Evolutionary conservation across 2,329 filamentous ascomycete species (phyloP), one percentile per base, ranked within the genome.

Genomic region (Aspergillus sp.): DNA sequence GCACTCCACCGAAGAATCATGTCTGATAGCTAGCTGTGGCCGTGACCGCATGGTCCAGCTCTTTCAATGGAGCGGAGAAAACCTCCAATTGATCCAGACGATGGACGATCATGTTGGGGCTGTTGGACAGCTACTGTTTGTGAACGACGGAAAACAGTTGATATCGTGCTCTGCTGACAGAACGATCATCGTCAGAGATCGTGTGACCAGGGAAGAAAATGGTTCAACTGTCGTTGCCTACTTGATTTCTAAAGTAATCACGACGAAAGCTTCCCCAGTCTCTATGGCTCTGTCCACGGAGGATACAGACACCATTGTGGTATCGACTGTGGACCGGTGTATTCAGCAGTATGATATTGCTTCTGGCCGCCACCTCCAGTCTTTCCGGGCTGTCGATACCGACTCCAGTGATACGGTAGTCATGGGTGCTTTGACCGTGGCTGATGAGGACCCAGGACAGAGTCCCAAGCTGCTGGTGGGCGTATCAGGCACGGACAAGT

Each of bases 401-500:
- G 87, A 90, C 41, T 87, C 86, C 10, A 82, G 82, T 10, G 94
- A 99, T 64, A 83, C 91, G 5, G 93, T 93, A 0, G 84, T 94
- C 41, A 76, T 97, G 60, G 89, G 92, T 58, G 89, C 88, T 0
- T 78, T 99, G 25, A 84, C 85, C 2, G 83, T 86, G 52, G 64
- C 64, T 13, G 60, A 63, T 36, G 85, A 82, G 45, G 74, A 80
- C 67, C 63, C 84, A 66, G 74, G 84, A 62, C 71, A 80, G 56
- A 71, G 81, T 72, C 78, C 80, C 9, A 82, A 86, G 23, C 82
- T 95, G 47, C 80, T 99, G 47, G 81, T 94, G 16, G 92, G 91
- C n/a, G 82, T 94, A 10, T 97, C 93, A 7, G 92, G 92, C 62
- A 96, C 90, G 1, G 94, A 99, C 71, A 99, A 97, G 69, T 97